Base-by-base conservation (phyloP, 75 land plant species). In the Pseudotsuga menziesii region DNA sequence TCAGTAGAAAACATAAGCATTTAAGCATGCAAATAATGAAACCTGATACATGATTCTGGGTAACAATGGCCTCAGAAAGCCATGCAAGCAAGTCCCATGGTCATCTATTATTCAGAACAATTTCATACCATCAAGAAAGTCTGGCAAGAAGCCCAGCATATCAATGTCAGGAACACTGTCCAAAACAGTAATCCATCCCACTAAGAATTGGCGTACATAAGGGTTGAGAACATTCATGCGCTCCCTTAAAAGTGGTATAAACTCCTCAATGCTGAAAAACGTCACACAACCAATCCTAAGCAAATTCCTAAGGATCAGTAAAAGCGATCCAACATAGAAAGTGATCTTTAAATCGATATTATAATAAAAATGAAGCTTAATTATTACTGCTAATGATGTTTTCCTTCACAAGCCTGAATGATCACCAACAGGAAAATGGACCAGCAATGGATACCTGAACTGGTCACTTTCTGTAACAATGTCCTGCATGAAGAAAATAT, bases 111-210 rank as follows among this genome's bases (percentile, higher is more conserved):
- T 56, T 55, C 72, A 13, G 19, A 61, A 56, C 4, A 57, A 61
- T 15, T 41, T 22, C 72, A 75, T 86, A 95, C 99, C 99, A 90
- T 97, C 99, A 73, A 97, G 98, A 83, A 97, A 97, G 87, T 97
- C 99, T 69, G 99, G 99, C 79, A 95, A 93, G 75, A 97, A 97
- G 19, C 98, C 99, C 55, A 97, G 85, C 99, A 97, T 97, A 76
- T 97, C 99, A 87, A 97, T 97, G 78, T 97, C 99, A 26, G 99
- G 99, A 79, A 97, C 99, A 81, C 98, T 93, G 76, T 97, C 99
- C 83, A 97, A 75, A 4, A 97, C 99, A 58, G 99, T 97, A 52
- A 97, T 97, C 99, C 99, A 97, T 80, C 98, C 99, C 36, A 97
- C 98, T 83, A 97, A 83, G 85, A 97, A 97, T 61, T 95, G 99